Percentiles rank a stretch among this genome's conserved stretches.
Conservation (phyloP, 2,329 filamentous ascomycete species). For the Cercospora beticola region DNA sequence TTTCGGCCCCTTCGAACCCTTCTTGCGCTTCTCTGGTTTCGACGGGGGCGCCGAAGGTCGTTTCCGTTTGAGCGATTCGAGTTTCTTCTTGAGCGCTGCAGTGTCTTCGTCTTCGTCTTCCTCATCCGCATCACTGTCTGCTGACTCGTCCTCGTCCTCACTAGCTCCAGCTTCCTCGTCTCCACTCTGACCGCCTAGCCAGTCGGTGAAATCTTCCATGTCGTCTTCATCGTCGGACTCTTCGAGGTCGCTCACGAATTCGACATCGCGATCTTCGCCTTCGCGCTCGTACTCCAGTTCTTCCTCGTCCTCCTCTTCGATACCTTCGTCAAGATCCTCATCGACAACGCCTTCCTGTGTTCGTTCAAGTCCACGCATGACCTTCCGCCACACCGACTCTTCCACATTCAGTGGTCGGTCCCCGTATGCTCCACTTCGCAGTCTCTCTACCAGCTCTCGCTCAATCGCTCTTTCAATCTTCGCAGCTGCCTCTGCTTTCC, state of each 20-base stretch:
- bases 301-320: conserved; percentile 69
- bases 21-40: conserved; percentile 60
- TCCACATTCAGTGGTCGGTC: conserved; percentile 94
- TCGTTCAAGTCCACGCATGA: conserved; percentile 84
- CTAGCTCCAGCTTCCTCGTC: conserved; percentile 51
- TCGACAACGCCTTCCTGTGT: conserved; percentile 80
- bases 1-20: conserved; percentile 55
- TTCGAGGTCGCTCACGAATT: conserved; percentile 91
- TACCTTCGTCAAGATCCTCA: conserved; percentile 83
- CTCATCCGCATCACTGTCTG: conserved; percentile 49
- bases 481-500: conserved; percentile 59
- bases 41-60: conserved; percentile 50
- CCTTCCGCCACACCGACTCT: conserved; percentile 95
- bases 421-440: conserved; percentile 90
- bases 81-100: conserved; percentile 57
- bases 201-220: conserved; percentile 91
- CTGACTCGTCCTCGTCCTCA: conserved; percentile 46
- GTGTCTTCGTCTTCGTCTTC: conserved; percentile 54
- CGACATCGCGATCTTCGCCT: conserved; percentile 68
- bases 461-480: conserved; percentile 97
- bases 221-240: conserved; percentile 68
- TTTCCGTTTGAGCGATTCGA: conserved; percentile 58
- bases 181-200: conserved; percentile 71
- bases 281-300: conserved; percentile 62
- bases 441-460: conserved; percentile 84